Evolutionary conservation across 352 stramenopile species (phyloP).

Genomic region (Globisporangium uncinulatum): DNA sequence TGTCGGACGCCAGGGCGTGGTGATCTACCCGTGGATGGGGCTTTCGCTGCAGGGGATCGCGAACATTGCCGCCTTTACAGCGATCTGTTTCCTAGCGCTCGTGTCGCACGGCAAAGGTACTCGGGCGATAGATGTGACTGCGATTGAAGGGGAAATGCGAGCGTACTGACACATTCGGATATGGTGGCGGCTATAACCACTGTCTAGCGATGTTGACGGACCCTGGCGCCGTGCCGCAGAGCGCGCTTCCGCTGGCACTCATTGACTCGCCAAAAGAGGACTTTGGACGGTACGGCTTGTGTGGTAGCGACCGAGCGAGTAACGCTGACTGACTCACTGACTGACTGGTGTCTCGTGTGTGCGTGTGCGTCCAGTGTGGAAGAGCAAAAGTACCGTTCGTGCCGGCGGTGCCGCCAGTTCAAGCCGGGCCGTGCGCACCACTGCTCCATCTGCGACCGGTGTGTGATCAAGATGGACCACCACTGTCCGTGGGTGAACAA

Average conservation of each 20-base stretch:
- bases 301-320: too few relatives aligned
- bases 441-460: slow-evolving; percentile 95
- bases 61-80: slow-evolving; percentile 62
- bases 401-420: slow-evolving; percentile 92
- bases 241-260: slow-evolving; percentile 85
- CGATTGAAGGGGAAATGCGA: neutral
- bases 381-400: slow-evolving; percentile 81
- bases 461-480: slow-evolving; percentile 99
- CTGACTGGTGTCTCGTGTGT: neutral
- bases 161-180: neutral
- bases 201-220: slow-evolving; percentile 95
- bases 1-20: slow-evolving; percentile 45
- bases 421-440: slow-evolving; percentile 96
- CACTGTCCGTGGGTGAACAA: slow-evolving; percentile 99
- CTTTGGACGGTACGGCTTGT: slow-evolving; percentile 32
- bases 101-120: slow-evolving; percentile 92
- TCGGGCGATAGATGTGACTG: neutral
- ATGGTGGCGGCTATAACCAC: neutral
- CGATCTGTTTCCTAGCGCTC: slow-evolving; percentile 86
- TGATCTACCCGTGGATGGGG: slow-evolving; percentile 90
- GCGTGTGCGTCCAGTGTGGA: slow-evolving; percentile 39
- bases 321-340: neutral
- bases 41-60: slow-evolving; percentile 59
- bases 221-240: slow-evolving; percentile 94
- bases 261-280: slow-evolving; percentile 75